Evolutionary conservation across 805 yeast species (phyloP), one percentile per base, ranked within the genome.

Genomic region (Yarrowia sp.): DNA sequence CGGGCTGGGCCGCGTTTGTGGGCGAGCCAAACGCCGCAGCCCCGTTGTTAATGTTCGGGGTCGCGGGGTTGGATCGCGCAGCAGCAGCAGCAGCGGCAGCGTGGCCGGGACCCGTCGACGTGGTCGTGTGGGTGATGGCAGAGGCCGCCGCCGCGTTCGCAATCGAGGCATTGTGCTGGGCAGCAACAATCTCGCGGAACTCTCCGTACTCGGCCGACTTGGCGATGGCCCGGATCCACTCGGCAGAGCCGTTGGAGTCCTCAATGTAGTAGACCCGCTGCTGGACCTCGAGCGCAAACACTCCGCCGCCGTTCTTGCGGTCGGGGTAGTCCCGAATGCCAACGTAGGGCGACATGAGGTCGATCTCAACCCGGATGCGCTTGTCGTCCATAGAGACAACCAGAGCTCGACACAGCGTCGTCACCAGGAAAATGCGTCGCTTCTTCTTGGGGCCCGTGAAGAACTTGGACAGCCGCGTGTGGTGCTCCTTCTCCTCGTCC

Each of bases 331-430:
- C 76, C n/a, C 73, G 65, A 7, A 75, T 64, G 7, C 58, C 61
- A 46, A 72, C 70, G 64, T 70, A 71, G 8, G 77, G 76, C 22
- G 68, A 68, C 8, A 71, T 71, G 6, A 75, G 58, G 6, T 69
- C 70, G 13, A 75, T 66, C 65, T 75, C 77, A 35, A 65, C 61
- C 25, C 70, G 68, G 19, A 71, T 49, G 51, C 67, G 66, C 49
- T 67, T 68, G 36, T 73, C 76, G 25, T 73, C 74, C 18, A 36
- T 41, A 16, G 68, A 68, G 18, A 68, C 51, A 7, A 75, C 56
- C n/a, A 75, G 62, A 47, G 74, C 63, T 27, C 77, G 67, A 8
- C 74, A 75, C 14, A 67, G 64, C 1, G 74, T 69, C 6, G 78
- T 75, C 22, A 73, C 67, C n/a, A 75, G 61, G n/a, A 73, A 66